Conservation (phyloP, 257 asterid genomes). For the Nicotiana attenuata region DNA sequence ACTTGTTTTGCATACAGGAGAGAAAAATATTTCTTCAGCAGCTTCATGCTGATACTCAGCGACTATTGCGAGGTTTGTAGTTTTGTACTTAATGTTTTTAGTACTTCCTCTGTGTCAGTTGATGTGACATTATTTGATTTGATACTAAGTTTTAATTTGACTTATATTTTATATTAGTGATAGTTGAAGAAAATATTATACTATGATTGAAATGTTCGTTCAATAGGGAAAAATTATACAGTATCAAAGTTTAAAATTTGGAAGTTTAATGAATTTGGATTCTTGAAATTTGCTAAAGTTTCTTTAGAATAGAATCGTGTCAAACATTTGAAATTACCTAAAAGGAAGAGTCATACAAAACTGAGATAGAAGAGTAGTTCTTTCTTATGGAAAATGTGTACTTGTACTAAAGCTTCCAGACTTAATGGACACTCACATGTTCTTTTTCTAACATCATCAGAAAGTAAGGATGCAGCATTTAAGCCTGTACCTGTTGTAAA, state of each 20-base stretch:
- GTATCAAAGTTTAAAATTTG: neutral
- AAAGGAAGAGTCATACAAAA: neutral
- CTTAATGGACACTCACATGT: neutral
- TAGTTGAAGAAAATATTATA: neutral
- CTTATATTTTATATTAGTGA: neutral
- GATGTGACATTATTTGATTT: neutral
- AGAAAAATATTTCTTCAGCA: conserved; percentile 53
- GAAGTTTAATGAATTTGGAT: neutral
- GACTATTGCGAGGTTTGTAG: conserved; percentile 70
- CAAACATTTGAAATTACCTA: conserved; percentile 2
- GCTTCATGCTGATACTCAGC: conserved; percentile 91
- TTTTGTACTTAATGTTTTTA: conserved; percentile 21
- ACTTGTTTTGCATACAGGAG: conserved; percentile 39
- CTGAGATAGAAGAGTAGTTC: neutral
- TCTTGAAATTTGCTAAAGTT: neutral
- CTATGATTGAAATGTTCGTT: neutral
- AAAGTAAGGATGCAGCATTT: conserved; percentile 68
- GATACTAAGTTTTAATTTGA: neutral
- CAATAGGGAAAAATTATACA: neutral
- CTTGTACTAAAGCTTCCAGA: neutral
- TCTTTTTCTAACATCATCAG: conserved; percentile 28
- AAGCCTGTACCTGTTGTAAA: conserved; percentile 59
- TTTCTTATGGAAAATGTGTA: neutral
- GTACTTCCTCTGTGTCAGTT: neutral
- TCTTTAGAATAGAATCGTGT: neutral